Conservation (phyloP, 148 eudicot genomes). For the Simmondsia chinensis region DNA sequence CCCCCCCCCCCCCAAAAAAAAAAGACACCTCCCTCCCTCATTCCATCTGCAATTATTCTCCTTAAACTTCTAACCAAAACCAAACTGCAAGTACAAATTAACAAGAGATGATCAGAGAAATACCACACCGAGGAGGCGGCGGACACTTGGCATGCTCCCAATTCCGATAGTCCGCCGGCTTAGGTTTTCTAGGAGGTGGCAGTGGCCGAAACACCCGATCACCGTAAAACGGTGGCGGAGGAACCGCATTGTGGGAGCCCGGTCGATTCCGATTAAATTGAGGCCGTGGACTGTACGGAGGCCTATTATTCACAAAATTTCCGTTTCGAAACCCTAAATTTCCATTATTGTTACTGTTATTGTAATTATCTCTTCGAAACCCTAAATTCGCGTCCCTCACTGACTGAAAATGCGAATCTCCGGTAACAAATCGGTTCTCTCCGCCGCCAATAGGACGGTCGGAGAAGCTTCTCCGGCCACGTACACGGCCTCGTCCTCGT, state of each 20-base stretch:
- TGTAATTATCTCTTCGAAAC: conserved; percentile 8
- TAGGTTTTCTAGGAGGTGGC: conserved; percentile 11
- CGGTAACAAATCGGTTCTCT: conserved; percentile 22
- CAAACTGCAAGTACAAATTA: background rate
- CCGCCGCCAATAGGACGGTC: conserved; percentile 8
- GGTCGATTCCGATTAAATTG: conserved; percentile 5
- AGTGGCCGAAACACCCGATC: conserved; percentile 8
- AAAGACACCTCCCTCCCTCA: background rate
- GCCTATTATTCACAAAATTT: conserved; percentile 1
- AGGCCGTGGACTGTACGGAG: conserved; percentile 5
- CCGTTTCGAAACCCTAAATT: background rate
- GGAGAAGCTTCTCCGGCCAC: conserved; percentile 30
- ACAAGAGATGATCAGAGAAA: background rate
- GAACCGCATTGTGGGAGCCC: conserved; percentile 1
- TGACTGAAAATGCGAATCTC: conserved; percentile 34
- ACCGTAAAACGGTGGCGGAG: conserved; percentile 6
- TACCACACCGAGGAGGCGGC: conserved; percentile 44
- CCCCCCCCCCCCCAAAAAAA: too few relatives aligned
- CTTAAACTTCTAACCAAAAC: background rate
- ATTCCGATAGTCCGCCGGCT: conserved; percentile 35
- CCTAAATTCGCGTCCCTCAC: conserved; percentile 27
- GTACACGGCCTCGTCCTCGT: conserved; percentile 25
- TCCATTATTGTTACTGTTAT: background rate
- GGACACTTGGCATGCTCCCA: conserved; percentile 48
- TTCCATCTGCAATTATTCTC: background rate